phyloP scores from a whole-genome alignment of 495 filamentous ascomycete genomes.

The Bryoglossum gracile region DNA sequence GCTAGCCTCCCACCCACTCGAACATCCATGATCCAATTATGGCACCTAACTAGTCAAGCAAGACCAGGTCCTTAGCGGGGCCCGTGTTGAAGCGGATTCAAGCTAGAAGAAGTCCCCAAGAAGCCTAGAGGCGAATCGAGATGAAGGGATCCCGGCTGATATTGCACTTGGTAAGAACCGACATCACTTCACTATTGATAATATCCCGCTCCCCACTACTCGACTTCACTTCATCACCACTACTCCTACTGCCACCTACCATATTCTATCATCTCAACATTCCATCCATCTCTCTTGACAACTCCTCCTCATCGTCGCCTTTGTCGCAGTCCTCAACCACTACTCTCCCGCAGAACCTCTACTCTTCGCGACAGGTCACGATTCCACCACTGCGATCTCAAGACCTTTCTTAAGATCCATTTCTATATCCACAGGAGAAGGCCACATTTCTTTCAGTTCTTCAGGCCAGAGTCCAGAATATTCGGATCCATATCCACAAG shows the following conservation, averaged over 20 bases:
- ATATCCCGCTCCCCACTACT: neutral
- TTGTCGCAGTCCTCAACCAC: constrained; percentile 10
- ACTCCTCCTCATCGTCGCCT: constrained; percentile 23
- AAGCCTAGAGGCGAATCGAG: too few relatives aligned
- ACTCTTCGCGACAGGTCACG: constrained; percentile 5
- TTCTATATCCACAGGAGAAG: neutral
- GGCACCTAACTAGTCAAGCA: too few relatives aligned
- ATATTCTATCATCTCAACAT: constrained; percentile 1
- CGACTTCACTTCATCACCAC: neutral
- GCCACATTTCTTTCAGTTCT: constrained; percentile 16
- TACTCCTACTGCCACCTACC: neutral
- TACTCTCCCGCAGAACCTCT: constrained; percentile 10
- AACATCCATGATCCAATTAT: too few relatives aligned
- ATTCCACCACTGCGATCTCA: too few relatives aligned
- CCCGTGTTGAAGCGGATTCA: too few relatives aligned
- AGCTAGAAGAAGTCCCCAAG: too few relatives aligned
- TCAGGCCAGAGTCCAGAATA: neutral
- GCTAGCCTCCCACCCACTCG: too few relatives aligned
- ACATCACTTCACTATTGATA: too few relatives aligned
- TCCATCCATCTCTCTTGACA: constrained; percentile 3
- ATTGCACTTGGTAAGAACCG: too few relatives aligned
- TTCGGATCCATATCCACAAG: constrained; percentile 9
- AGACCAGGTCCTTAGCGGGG: too few relatives aligned
- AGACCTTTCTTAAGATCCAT: neutral
- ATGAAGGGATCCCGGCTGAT: too few relatives aligned